A percentile compares a stretch with the other conserved stretches of the same genome.
Conservation (phyloP, 148 eudicot species). For the Fallopia convolvulus region DNA sequence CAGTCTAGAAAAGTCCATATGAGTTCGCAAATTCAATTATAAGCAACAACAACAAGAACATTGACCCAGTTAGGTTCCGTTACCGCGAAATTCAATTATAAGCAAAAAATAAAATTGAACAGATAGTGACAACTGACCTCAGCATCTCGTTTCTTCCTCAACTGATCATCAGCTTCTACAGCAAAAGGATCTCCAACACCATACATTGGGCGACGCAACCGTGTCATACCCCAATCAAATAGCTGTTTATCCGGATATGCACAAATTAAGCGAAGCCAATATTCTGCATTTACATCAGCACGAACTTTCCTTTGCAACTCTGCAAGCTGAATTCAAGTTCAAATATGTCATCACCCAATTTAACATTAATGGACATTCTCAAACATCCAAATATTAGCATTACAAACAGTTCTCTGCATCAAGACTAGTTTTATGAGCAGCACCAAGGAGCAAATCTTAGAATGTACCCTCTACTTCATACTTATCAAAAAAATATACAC, state of each 20-base stretch:
- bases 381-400: background rate
- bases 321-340: slow-evolving; percentile 44
- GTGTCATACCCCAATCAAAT: slow-evolving; percentile 95
- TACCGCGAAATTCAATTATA: background rate
- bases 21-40: background rate
- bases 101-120: background rate
- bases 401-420: background rate
- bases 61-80: too few species aligned
- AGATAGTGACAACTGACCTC: slow-evolving; percentile 39
- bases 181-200: slow-evolving; percentile 91
- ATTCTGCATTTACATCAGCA: slow-evolving; percentile 78
- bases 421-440: background rate
- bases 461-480: background rate
- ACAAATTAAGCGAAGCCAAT: slow-evolving; percentile 79
- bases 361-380: background rate
- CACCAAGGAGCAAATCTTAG: background rate
- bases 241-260: slow-evolving; percentile 73
- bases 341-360: background rate
- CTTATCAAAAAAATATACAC: background rate
- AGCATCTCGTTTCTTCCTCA: slow-evolving; percentile 91
- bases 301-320: slow-evolving; percentile 83
- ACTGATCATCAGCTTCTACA: slow-evolving; percentile 64
- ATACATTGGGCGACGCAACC: slow-evolving; percentile 62
- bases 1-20: background rate
- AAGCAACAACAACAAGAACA: too few species aligned